phyloP scores from a whole-genome alignment of 148 eudicot species.

The Polygonum aviculare region DNA sequence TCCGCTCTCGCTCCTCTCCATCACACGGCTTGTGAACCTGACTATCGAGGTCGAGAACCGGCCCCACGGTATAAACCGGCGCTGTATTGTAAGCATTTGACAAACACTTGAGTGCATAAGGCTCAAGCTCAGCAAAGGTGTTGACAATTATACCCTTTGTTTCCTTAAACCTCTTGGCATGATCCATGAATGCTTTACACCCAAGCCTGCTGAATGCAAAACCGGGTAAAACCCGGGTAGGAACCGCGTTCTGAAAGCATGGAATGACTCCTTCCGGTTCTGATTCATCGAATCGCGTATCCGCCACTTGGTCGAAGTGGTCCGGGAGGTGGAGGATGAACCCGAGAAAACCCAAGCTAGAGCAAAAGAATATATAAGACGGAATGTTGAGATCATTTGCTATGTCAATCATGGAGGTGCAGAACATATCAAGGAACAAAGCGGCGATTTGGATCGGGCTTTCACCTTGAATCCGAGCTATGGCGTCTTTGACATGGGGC shows the following conservation, averaged over 20 bases:
- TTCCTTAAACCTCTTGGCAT: slow-evolving; percentile 10
- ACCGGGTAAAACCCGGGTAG: slow-evolving; percentile 11
- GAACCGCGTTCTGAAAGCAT: slow-evolving; percentile 12
- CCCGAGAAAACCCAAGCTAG: slow-evolving; percentile 5
- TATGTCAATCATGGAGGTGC: slow-evolving; percentile 23
- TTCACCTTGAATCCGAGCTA: neutral
- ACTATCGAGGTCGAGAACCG: slow-evolving; percentile 5
- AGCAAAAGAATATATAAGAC: slow-evolving; percentile 20
- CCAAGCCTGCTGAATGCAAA: neutral
- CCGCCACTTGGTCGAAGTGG: neutral
- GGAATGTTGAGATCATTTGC: slow-evolving; percentile 22
- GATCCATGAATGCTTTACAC: slow-evolving; percentile 3
- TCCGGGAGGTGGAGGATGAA: neutral
- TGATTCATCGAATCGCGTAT: neutral
- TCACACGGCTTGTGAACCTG: neutral
- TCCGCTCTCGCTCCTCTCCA: slow-evolving; percentile 4
- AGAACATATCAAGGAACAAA: slow-evolving; percentile 22
- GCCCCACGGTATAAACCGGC: slow-evolving; percentile 12
- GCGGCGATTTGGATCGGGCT: slow-evolving; percentile 10
- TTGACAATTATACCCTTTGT: slow-evolving; percentile 21
- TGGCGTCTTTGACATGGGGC: slow-evolving; percentile 10
- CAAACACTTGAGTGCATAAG: slow-evolving; percentile 12
- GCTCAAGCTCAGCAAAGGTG: slow-evolving; percentile 16
- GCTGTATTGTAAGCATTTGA: neutral
- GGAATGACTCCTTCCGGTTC: neutral